Evolutionary conservation across 2,329 filamentous ascomycete species (phyloP), one percentile per base, ranked within the genome.

Genomic region (Fusarium albidum): DNA sequence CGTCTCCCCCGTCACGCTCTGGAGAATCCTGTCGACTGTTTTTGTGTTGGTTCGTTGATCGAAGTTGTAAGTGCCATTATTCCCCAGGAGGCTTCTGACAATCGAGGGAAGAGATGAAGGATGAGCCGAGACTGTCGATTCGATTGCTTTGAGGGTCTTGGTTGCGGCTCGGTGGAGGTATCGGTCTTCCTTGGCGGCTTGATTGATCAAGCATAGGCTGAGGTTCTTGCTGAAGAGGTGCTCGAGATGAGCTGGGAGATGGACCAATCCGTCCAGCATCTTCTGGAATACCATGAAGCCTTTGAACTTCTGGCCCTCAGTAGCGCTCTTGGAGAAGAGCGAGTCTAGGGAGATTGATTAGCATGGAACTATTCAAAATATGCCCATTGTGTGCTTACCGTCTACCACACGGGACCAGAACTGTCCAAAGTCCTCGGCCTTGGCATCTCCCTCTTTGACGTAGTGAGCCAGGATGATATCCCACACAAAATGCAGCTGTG

Each of bases 341-440:
- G 90, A 89, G 69, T 94, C 90, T 94, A 58, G 1, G 9, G 13
- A 35, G 41, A 32, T 64, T 72, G n/a, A n/a, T n/a, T 58, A 77
- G 65, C 35, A 25, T 18, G 11, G 2, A 6, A 9, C 11, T 4
- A 18, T 8, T 6, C 9, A 9, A 14, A n/a, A 6, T 4, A 4
- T 21, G 21, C 21, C 21, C 21, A n/a, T n/a, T 7, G 7, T n/a
- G 3, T 38, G 28, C 87, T 78, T 74, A 92, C 90, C 90, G 73
- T 97, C 93, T 54, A 98, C 88, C 49, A 91, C 87, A 37, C 91
- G 87, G 33, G 84, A 85, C 93, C 94, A 98, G 69, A 97, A 96
- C 39, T 89, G 84, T 40, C 82, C 79, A 68, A 96, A 92, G 12
- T 80, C 75, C 17, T 81, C 71, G 1, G 66, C 72, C 27, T 72